A percentile compares a stretch with the other conserved stretches of the same genome.
These are phyloP conservation scores for Globisporangium radiosum DNA, from an alignment of 352 stramenopile species.

Conservation along the genomic window DNA sequence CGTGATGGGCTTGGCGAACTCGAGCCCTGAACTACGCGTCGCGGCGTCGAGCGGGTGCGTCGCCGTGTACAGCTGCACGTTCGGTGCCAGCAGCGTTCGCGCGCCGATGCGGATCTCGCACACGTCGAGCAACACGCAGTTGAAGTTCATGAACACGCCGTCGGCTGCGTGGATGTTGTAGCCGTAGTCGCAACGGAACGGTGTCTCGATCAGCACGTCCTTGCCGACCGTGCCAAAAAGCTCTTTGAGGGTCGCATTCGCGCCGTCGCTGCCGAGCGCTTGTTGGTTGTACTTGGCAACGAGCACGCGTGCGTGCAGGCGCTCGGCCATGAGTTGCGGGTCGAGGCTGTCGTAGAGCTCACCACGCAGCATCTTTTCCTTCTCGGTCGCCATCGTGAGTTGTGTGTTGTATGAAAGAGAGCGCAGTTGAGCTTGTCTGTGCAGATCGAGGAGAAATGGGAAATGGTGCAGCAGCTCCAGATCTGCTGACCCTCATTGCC, in stretches of 20 bases:
- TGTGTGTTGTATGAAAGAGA: not conserved
- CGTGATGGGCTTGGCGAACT: too few relatives aligned
- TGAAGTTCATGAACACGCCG: slow-evolving; percentile 87
- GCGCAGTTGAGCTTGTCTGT: not conserved
- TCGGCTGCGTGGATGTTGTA: slow-evolving; percentile 70
- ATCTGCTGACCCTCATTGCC: too few relatives aligned
- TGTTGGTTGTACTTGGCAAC: slow-evolving; percentile 40
- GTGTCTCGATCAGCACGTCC: slow-evolving; percentile 61
- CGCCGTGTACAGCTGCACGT: slow-evolving; percentile 76
- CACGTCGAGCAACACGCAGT: slow-evolving; percentile 81
- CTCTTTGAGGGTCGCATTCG: slow-evolving; percentile 22
- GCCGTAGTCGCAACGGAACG: slow-evolving; percentile 88
- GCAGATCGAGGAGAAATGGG: not conserved
- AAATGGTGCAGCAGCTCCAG: not conserved
- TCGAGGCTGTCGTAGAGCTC: slow-evolving; percentile 50
- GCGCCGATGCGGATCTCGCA: slow-evolving; percentile 72
- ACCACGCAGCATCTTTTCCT: slow-evolving; percentile 52
- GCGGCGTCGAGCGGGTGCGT: slow-evolving; percentile 67
- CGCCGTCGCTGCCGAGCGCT: slow-evolving; percentile 19
- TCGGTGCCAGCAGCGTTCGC: slow-evolving; percentile 63
- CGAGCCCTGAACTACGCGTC: too few relatives aligned
- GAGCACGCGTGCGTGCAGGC: slow-evolving; percentile 23
- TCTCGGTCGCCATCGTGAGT: slow-evolving; percentile 29
- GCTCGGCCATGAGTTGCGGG: slow-evolving; percentile 31
- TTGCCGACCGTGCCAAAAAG: slow-evolving; percentile 38